Evolutionary conservation across 2,329 filamentous ascomycete species (phyloP).

Genomic region (Monosporascus sp.): DNA sequence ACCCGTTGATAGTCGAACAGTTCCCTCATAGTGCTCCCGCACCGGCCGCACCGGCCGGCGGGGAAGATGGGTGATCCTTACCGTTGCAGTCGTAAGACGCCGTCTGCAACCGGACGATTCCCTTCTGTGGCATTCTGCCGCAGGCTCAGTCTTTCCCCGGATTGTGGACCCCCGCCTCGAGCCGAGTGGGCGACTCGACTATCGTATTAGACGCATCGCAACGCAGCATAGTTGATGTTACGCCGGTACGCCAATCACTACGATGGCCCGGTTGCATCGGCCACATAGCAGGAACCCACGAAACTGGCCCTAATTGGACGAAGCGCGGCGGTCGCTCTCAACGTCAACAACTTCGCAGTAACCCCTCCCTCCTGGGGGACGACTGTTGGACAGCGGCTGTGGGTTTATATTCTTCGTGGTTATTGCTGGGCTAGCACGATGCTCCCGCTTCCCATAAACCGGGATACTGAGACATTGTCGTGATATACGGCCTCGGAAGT

Average conservation of each 20-base stretch:
- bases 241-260: background rate
- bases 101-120: background rate
- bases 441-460: background rate
- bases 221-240: background rate
- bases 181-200: background rate
- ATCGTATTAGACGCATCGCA: background rate
- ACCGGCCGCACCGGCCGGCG: background rate
- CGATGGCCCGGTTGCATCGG: background rate
- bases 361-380: too few species aligned
- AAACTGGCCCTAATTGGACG: too few species aligned
- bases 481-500: background rate
- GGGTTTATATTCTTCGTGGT: too few species aligned
- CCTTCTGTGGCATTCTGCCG: background rate
- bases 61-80: background rate
- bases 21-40: background rate
- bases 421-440: too few species aligned
- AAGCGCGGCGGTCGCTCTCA: too few species aligned
- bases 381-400: too few species aligned
- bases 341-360: too few species aligned
- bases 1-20: too few species aligned
- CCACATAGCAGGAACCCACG: background rate
- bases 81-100: background rate
- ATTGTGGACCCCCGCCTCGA: background rate
- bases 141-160: background rate
- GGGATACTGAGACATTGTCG: background rate